Percentiles rank a stretch among this genome's conserved stretches.
phyloP scores from a whole-genome alignment of 768 basidiomycete genomes.

The Cubamyces lactineus region DNA sequence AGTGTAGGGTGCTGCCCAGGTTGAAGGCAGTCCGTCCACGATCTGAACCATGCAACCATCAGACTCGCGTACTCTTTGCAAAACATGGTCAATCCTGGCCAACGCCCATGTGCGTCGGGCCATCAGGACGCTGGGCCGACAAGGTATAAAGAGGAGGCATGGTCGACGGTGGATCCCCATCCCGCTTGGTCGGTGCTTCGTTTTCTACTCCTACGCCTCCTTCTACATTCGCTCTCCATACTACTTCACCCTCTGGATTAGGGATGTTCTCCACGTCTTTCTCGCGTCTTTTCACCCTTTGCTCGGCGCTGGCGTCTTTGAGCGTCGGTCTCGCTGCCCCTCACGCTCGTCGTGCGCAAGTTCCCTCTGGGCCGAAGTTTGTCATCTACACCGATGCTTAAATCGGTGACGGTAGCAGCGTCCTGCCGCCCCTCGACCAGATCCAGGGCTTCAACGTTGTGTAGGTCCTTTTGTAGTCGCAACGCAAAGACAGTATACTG shows the following conservation, averaged over 20 bases:
- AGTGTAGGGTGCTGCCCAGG: too few species aligned
- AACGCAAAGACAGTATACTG: slow-evolving; percentile 5
- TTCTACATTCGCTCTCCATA: slow-evolving; percentile 3
- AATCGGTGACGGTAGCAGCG: neutral
- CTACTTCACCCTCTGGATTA: slow-evolving; percentile 9
- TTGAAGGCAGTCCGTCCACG: too few species aligned
- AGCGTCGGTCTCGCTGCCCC: slow-evolving; percentile 3
- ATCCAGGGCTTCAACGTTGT: slow-evolving; percentile 20
- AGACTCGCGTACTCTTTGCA: too few species aligned
- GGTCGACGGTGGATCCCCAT: neutral
- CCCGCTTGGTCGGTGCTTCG: slow-evolving; percentile 11
- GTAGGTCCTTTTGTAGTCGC: slow-evolving; percentile 3
- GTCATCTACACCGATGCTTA: slow-evolving; percentile 13
- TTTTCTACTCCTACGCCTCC: neutral
- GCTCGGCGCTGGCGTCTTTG: slow-evolving; percentile 9
- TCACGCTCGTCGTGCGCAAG: neutral
- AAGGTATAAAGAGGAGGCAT: slow-evolving; percentile 27
- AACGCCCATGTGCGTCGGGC: too few species aligned
- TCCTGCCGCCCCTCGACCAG: slow-evolving; percentile 10
- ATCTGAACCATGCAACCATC: too few species aligned
- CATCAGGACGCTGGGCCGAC: slow-evolving; percentile 26
- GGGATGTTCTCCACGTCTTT: slow-evolving; percentile 17
- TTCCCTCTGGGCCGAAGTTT: slow-evolving; percentile 15
- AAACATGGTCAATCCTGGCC: too few species aligned
- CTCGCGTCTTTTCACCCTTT: slow-evolving; percentile 15